Base-by-base conservation (phyloP, 306 rosid genomes). In the Bauhinia variegata region DNA sequence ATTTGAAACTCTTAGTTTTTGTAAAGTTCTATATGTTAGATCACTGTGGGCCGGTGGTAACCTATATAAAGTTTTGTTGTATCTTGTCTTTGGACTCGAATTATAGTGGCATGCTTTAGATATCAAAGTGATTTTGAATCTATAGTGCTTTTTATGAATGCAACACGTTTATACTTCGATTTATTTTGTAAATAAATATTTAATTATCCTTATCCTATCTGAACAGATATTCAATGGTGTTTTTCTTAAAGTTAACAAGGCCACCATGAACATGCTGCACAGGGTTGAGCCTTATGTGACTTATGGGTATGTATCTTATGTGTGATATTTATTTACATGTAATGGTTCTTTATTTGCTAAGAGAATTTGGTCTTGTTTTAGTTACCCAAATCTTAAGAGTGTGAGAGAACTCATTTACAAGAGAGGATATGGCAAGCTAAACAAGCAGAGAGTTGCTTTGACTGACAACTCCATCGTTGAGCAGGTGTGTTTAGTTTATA, bases 231-330 rank as follows among this genome's bases (percentile, higher is more conserved):
- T 92, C 80, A 89, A 92, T 46, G 96, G 98, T 50, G 98, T 92
- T 7, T 92, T 92, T 38, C 78, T 92, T 18, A 89, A 92, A 76
- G 98, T 92, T 0, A 92, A 92, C 92, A 92, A 92, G 44, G 96
- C 96, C 1, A 89, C 96, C 17, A 4, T 92, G 75, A 85, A 92
- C 73, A 92, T 92, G 98, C 87, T 92, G 23, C 96, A 74, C 72
- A 79, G 96, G 63, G 96, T 92, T 65, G 98, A 92, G 54, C 98
- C 98, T 4, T 89, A 86, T 64, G 96, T 88, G 11, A 92, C 96
- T 1, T 92, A 80, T 17, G 98, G 98, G 98, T 92, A 71, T 33
- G 72, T 32, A 9, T 15, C 11, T 14, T 23, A 19, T 13, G 1
- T 53, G 3, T 4, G 0, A 2, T 54, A 5, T 18, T 13, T 52